Percentiles rank a stretch among this genome's conserved stretches.
These are phyloP conservation scores for Arxiozyma telluris DNA, from an alignment of 1,139 yeast genomes.

Conservation along the genomic window DNA sequence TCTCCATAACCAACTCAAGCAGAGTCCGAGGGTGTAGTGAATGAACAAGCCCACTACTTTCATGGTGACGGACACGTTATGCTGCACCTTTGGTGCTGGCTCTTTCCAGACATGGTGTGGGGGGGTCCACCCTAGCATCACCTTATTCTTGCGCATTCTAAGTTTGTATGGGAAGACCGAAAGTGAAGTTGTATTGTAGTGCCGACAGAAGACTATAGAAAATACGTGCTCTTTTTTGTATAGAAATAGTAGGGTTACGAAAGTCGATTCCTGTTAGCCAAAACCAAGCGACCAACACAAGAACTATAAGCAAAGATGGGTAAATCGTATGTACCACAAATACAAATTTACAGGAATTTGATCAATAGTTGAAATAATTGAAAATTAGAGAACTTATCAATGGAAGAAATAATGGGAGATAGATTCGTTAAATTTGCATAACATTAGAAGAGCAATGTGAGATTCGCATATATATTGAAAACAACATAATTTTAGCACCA, in stretches of 20 bases:
- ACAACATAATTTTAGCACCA: background rate
- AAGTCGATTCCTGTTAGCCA: background rate
- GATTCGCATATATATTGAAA: background rate
- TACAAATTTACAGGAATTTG: conserved; percentile 20
- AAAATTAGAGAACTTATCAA: background rate
- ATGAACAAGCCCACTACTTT: background rate
- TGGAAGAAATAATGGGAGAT: no score
- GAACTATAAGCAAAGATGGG: conserved; percentile 33
- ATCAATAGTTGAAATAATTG: background rate
- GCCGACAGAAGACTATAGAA: background rate
- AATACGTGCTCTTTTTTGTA: background rate
- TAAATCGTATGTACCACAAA: conserved; percentile 31
- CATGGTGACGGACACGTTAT: background rate
- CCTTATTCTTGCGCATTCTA: background rate
- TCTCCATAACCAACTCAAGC: background rate
- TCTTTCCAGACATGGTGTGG: background rate
- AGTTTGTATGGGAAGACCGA: background rate
- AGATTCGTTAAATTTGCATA: no score
- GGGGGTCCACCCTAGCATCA: background rate
- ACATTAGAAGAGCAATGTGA: background rate
- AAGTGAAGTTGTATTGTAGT: background rate
- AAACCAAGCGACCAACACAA: conserved; percentile 16
- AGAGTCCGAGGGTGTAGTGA: background rate
- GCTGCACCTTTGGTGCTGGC: background rate
- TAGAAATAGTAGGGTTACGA: background rate